Evolutionary conservation across 169 alveolate species (phyloP).

Genomic region (Babesia microti): DNA sequence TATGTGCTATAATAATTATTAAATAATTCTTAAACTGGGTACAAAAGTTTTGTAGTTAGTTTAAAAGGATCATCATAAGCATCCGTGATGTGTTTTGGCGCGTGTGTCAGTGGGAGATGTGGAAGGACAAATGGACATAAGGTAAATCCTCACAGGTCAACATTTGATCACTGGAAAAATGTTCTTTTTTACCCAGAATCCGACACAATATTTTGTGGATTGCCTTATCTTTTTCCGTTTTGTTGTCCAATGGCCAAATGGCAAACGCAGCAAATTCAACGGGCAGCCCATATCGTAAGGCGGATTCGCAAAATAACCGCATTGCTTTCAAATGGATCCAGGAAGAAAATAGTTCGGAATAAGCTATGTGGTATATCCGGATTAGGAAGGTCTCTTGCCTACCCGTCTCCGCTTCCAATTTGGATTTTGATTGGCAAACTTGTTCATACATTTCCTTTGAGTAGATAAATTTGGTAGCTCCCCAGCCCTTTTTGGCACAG

Average conservation of each 20-base stretch:
- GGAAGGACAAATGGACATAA: too few relatives aligned
- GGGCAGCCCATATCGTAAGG: slow-evolving; percentile 78
- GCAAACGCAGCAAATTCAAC: slow-evolving; percentile 69
- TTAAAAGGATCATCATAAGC: too few relatives aligned
- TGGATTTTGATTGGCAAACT: slow-evolving; percentile 55
- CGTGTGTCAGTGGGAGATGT: too few relatives aligned
- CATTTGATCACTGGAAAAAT: too few relatives aligned
- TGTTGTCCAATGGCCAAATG: slow-evolving; percentile 43
- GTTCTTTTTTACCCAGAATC: slow-evolving; percentile 13
- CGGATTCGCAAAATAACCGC: slow-evolving; percentile 81
- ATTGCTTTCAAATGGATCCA: slow-evolving; percentile 77
- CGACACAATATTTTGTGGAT: slow-evolving; percentile 16
- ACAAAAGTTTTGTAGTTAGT: too few relatives aligned
- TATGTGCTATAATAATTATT: too few relatives aligned
- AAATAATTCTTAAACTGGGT: too few relatives aligned
- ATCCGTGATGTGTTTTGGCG: too few relatives aligned
- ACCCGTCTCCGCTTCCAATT: slow-evolving; percentile 66
- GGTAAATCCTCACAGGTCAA: too few relatives aligned
- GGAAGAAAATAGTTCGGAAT: slow-evolving; percentile 74
- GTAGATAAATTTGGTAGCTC: slow-evolving; percentile 64
- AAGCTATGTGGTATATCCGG: slow-evolving; percentile 71
- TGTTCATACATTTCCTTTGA: slow-evolving; percentile 64
- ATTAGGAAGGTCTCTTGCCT: slow-evolving; percentile 73
- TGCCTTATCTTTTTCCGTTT: slow-evolving; percentile 20
- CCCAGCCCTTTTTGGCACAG: slow-evolving; percentile 55